These are phyloP conservation scores for Colletotrichum tamarilloi DNA, from an alignment of 2,329 filamentous ascomycete species.

Conservation along the genomic window DNA sequence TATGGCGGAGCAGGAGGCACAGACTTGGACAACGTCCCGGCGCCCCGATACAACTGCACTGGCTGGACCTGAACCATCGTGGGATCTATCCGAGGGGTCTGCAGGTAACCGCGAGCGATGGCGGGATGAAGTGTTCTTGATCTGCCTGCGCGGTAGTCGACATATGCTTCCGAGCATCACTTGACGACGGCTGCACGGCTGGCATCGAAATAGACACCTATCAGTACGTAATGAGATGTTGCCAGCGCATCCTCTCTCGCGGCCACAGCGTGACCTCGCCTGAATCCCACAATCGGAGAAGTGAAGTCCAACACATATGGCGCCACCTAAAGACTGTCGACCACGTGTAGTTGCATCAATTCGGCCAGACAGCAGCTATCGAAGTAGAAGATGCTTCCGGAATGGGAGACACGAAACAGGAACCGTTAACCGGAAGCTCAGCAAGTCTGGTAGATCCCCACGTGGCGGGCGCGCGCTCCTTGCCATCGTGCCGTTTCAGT, in stretches of 20 bases:
- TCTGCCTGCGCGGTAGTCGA: background rate
- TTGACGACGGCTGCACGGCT: slow-evolving; percentile 16
- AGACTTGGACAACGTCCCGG: slow-evolving; percentile 12
- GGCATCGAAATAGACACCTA: slow-evolving; percentile 19
- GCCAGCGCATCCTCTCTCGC: too few species aligned
- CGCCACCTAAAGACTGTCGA: slow-evolving; percentile 1
- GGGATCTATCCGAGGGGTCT: slow-evolving; percentile 21
- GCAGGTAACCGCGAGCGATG: slow-evolving; percentile 19
- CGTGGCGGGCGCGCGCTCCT: slow-evolving; percentile 4
- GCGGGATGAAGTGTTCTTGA: slow-evolving; percentile 11
- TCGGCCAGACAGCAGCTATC: background rate
- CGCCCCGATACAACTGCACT: slow-evolving; percentile 5
- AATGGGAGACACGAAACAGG: background rate
- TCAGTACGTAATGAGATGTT: background rate
- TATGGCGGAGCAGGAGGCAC: slow-evolving; percentile 20
- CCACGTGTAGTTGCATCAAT: background rate
- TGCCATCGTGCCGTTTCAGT: slow-evolving; percentile 26
- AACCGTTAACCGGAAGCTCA: background rate
- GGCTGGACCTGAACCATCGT: slow-evolving; percentile 3
- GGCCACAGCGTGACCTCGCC: too few species aligned
- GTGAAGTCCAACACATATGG: background rate
- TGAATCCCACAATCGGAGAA: background rate
- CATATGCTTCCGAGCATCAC: background rate
- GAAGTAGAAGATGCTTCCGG: background rate
- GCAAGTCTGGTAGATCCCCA: background rate